Evolutionary conservation across 1,284 basidiomycete genomes (phyloP), one percentile per base, ranked within the genome.

Genomic region (Irpex rosettiformis): DNA sequence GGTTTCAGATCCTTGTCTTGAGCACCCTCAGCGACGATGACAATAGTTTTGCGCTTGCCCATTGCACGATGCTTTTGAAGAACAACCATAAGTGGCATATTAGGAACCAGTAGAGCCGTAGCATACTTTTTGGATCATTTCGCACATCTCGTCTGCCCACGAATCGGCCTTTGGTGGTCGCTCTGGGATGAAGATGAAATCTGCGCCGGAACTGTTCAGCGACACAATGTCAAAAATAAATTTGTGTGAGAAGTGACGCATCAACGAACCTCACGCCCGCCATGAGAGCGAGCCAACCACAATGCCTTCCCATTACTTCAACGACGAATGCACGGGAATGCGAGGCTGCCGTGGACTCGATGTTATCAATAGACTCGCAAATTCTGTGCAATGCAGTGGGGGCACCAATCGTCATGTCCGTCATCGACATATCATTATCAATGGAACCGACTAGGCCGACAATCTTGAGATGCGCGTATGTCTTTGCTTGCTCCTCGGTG

Each of bases 361-460:
- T 98, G 62, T 94, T 96, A 73, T 99, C 96, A 72, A 99, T 93
- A 16, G 95, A 86, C 74, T 99, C 97, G 73, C 96, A 98, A 61
- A 99, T 99, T 47, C 97, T 86, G 67, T 96, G 93, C 30, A 99
- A 79, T 11, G 97, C 96, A 0, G 96, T 99, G 0, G 93, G 88
- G 1, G 95, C 96, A 52, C 96, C 97, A 67, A 99, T 98, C 4
- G 97, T 99, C 66, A 98, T 75, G 74, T 98, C 96, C 27, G 96
- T 98, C 83, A 97, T 83, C 22, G 93, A 91, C 94, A 99, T 97
- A 73, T 99, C 97, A 70, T 99, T 99, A 77, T 99, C 96, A 72
- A 99, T 98, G 3, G 94, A 96, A 47, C 96, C 96, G 55, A 99
- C 96, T 25, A 99, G 86, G 45, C 97, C 96, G 65, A 96, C 96